Base-by-base conservation (phyloP, 768 basidiomycete genomes). In the Phlebiopsis gigantea region DNA sequence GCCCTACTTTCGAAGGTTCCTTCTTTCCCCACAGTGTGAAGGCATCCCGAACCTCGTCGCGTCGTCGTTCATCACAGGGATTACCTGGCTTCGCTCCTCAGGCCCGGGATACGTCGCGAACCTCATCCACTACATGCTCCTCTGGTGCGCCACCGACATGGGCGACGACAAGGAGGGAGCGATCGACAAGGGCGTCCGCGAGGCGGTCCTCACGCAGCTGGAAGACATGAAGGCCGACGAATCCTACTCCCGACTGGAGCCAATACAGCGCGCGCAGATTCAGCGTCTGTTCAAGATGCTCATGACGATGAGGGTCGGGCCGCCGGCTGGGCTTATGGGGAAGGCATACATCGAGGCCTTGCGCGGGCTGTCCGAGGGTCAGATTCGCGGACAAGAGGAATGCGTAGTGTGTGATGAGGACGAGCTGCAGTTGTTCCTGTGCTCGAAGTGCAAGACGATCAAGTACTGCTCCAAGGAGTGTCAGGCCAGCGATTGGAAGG, bases 361-460 rank as follows among this genome's bases (percentile, higher is more conserved):
- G 53, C 41, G 53, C 9, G 42, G 15, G 21, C 25, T 46, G 1
- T 21, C 14, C 1, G 42, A 28, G 15, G 15, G 10, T 15, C 2
- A 44, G 21, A 21, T 54, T 25, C 53, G 6, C 8, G 42, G 53
- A 10, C 42, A 19, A 19, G 4, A 44, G 26, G 44, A 28, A 9
- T 54, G 53, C 21, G 31, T 26, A 25, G 41, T 45, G 5, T 54
- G 53, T 22, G 12, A 43, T 19, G 53, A 54, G 42, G 41, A 25
- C 34, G 34, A 43, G 22, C 5, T 26, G 26, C n/a, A 17, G 25
- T n/a, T 46, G 22, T 39, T 39, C 31, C 24, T 51, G 8, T 54
- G 53, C 42, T 54, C 42, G 25, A 54, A 31, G 31, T 54, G 53
- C 53, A 54, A 54, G 53, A 54, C 53, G 25, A 41, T 54, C 42